Conservation (phyloP, 495 filamentous ascomycete species). For the Emericellopsis terricola region DNA sequence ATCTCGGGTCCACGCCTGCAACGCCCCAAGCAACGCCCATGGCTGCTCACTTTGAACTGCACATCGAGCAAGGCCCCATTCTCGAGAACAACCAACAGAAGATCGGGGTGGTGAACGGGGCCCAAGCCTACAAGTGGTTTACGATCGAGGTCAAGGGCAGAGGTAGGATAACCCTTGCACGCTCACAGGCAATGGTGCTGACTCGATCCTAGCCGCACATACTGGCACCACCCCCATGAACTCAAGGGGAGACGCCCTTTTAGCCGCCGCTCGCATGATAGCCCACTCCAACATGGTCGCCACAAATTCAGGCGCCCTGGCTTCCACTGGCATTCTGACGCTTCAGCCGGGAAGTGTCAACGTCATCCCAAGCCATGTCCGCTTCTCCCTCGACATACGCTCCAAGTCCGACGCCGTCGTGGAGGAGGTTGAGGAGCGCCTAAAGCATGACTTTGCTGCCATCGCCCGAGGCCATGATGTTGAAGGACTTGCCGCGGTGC, state of each 20-base stretch:
- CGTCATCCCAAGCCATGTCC: slow-evolving; percentile 52
- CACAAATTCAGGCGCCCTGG: slow-evolving; percentile 34
- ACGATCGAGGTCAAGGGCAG: slow-evolving; percentile 45
- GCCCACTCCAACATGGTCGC: slow-evolving; percentile 45
- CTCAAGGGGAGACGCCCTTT: slow-evolving; percentile 43
- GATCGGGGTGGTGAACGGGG: slow-evolving; percentile 54
- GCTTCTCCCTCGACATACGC: slow-evolving; percentile 57
- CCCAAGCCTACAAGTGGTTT: slow-evolving; percentile 54
- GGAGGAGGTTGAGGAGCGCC: slow-evolving; percentile 32
- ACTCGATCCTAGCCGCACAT: no score
- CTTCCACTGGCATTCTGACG: slow-evolving; percentile 54
- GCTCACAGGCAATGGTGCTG: no score
- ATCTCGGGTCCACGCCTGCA: slow-evolving; percentile 39
- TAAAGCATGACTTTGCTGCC: no score
- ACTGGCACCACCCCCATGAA: slow-evolving; percentile 57
- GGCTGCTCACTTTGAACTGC: slow-evolving; percentile 69
- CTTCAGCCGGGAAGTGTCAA: slow-evolving; percentile 48
- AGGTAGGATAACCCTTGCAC: no score
- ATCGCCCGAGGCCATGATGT: no score
- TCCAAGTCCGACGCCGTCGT: slow-evolving; percentile 39
- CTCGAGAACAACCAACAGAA: slow-evolving; percentile 41
- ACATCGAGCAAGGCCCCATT: slow-evolving; percentile 68
- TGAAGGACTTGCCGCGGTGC: slow-evolving; percentile 31
- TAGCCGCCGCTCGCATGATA: slow-evolving; percentile 52
- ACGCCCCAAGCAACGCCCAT: slow-evolving; percentile 45